A percentile compares a stretch with the other conserved stretches of the same genome.
Evolutionary conservation across 805 yeast species (phyloP).

Genomic region (Nakazawaea laoshanensis): DNA sequence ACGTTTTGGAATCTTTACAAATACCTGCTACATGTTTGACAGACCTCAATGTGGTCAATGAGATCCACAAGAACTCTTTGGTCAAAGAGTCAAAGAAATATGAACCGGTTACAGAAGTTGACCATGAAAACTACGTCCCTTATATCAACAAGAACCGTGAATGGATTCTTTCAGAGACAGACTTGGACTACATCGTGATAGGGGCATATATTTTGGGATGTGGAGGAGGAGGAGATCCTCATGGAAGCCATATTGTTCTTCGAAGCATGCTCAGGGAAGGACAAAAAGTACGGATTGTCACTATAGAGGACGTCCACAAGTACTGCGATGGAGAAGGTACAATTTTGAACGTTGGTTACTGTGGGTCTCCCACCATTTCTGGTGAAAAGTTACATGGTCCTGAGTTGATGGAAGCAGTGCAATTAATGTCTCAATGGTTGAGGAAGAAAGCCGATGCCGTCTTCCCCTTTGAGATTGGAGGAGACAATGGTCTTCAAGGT

Average conservation of each 20-base stretch:
- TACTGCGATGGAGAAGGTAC: constrained; percentile 19
- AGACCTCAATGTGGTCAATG: constrained; percentile 1
- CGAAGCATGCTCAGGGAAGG: constrained; percentile 26
- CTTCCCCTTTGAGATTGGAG: constrained; percentile 34
- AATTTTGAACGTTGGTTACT: constrained; percentile 27
- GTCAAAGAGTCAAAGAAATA: constrained; percentile 15
- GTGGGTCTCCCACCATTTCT: constrained; percentile 37
- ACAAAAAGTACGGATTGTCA: constrained; percentile 22
- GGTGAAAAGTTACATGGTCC: constrained; percentile 31
- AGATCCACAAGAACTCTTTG: constrained; percentile 10
- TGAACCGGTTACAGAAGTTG: constrained; percentile 10
- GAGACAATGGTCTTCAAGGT: constrained; percentile 30
- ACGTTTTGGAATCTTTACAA: constrained; percentile 3
- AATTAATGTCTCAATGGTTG: constrained; percentile 19
- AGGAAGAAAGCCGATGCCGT: constrained; percentile 24
- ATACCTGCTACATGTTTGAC: neutral
- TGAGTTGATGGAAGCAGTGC: constrained; percentile 25
- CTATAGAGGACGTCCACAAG: constrained; percentile 19
- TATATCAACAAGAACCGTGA: constrained; percentile 16
- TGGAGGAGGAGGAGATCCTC: constrained; percentile 42
- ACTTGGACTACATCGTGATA: constrained; percentile 29
- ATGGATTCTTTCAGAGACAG: constrained; percentile 32
- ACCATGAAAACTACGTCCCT: constrained; percentile 24
- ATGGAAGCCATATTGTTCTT: constrained; percentile 24
- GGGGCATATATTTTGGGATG: constrained; percentile 40